These are phyloP conservation scores for Myriosclerotinia scirpicola DNA, from an alignment of 2,329 filamentous ascomycete species.

Conservation along the genomic window DNA sequence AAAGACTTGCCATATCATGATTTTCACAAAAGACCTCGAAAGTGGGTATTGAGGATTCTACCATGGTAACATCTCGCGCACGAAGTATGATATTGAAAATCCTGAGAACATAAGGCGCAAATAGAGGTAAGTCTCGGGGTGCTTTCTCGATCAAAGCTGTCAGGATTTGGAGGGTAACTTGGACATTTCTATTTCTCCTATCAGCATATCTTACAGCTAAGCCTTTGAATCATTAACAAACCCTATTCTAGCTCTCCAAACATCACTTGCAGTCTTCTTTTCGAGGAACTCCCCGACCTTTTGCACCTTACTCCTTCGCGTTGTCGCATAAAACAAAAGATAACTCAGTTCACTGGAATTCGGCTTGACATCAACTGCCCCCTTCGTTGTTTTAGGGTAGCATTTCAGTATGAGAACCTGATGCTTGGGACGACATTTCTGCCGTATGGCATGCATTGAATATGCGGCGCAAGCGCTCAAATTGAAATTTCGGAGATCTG, in stretches of 20 bases:
- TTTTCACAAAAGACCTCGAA: constrained; percentile 87
- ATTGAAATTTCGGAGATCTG: constrained; percentile 10
- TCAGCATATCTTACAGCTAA: constrained; percentile 27
- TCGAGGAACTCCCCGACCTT: constrained; percentile 95
- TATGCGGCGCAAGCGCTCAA: constrained; percentile 6
- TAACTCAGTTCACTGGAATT: constrained; percentile 97
- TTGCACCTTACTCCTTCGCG: constrained; percentile 89
- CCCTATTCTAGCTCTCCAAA: constrained; percentile 86
- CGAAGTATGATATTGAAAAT: constrained; percentile 80
- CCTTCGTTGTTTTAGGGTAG: constrained; percentile 91
- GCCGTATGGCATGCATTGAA: constrained; percentile 63
- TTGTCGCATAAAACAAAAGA: constrained; percentile 93
- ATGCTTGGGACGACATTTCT: constrained; percentile 85
- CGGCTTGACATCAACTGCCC: constrained; percentile 87
- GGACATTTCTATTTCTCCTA: constrained; percentile 68
- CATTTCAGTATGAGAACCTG: constrained; percentile 95
- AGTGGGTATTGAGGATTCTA: constrained; percentile 82
- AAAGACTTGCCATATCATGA: constrained; percentile 81
- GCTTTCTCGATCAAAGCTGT: constrained; percentile 90
- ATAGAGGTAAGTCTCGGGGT: constrained; percentile 84
- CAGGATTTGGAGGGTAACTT: constrained; percentile 91
- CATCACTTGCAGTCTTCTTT: constrained; percentile 88
- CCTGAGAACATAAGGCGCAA: constrained; percentile 79
- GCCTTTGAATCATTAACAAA: constrained; percentile 47
- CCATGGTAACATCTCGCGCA: constrained; percentile 86